These are phyloP conservation scores for Aschersonia sp. DNA, from an alignment of 2,329 filamentous ascomycete species.

Conservation along the genomic window DNA sequence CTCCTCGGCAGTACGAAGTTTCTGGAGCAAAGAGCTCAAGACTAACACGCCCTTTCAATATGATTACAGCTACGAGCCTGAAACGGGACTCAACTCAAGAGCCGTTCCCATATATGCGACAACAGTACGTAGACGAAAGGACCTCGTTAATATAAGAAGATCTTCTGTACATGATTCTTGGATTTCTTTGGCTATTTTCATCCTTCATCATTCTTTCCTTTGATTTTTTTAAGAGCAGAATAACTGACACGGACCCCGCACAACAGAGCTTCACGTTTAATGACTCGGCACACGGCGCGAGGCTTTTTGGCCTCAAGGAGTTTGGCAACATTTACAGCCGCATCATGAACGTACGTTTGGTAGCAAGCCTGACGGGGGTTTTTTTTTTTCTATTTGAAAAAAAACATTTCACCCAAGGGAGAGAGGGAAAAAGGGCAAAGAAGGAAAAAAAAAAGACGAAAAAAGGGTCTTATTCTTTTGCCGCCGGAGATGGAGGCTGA, in stretches of 20 bases:
- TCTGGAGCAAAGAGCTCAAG: too few relatives aligned
- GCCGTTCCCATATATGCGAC: slow-evolving; percentile 95
- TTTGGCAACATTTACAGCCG: slow-evolving; percentile 96
- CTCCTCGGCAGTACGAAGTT: too few relatives aligned
- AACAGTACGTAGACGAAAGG: slow-evolving; percentile 29
- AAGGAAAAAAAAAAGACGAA: not conserved
- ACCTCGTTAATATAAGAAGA: not conserved
- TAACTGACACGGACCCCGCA: not conserved
- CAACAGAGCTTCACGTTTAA: slow-evolving; percentile 76
- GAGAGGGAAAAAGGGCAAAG: not conserved
- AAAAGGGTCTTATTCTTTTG: slow-evolving; percentile 1
- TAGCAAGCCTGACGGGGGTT: too few relatives aligned
- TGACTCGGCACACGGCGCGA: slow-evolving; percentile 87
- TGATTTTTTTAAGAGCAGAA: not conserved
- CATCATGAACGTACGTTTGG: slow-evolving; percentile 66
- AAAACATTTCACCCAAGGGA: too few relatives aligned
- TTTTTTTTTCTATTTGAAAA: too few relatives aligned
- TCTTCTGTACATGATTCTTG: too few relatives aligned
- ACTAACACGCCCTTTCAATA: not conserved
- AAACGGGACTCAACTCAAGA: slow-evolving; percentile 69
- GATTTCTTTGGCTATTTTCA: too few relatives aligned
- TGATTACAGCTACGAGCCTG: slow-evolving; percentile 55
- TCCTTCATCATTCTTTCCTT: too few relatives aligned
- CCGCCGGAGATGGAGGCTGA: not conserved
- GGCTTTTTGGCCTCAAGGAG: slow-evolving; percentile 93